Base-by-base conservation (phyloP, 2,329 filamentous ascomycete genomes). In the Orbilia quercus region DNA sequence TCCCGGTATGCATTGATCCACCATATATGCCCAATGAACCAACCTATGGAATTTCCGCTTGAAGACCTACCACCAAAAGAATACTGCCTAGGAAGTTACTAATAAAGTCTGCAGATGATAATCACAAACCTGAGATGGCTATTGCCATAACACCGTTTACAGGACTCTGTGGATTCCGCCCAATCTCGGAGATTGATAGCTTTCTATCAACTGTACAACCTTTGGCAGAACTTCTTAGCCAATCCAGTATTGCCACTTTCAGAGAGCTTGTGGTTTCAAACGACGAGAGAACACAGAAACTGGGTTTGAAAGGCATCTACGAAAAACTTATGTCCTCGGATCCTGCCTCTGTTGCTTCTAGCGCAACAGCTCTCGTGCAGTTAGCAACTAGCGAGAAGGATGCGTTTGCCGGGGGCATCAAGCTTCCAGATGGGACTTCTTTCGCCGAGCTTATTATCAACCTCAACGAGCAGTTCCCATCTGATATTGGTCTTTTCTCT, bases 101-200 rank as follows among this genome's bases (percentile, higher is more conserved):
- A n/a, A 60, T n/a, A 9, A 11, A 14, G 18, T 76, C 38, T 66
- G 11, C 42, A 81, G 92, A 99, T 84, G 94, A 98, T 84, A 99
- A 99, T 83, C 95, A 99, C 85, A 99, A 99, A 83, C 95, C 95
- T 34, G 95, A 99, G 82, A 99, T 99, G 95, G 93, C 95, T 75
- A 96, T 99, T 81, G 95, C 95, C 75, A 90, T 99, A 78, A 98
- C 95, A 0, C 90, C 92, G 0, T 99, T 99, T 77, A 94, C 98
- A 80, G 95, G 95, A 0, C 86, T 99, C 34, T 99, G 95, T 79
- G 95, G 95, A 34, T 99, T 99, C 84, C 88, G 95, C 7, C 95
- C 95, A 0, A 84, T 97, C 20, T 84, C 83, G 3, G 93, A 99
- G 82, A 95, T 98, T 75, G 85, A 88, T 0, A 91, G 96, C 80